These are phyloP conservation scores for Aspergillus jensenii DNA, from an alignment of 2,329 filamentous ascomycete genomes.

Conservation along the genomic window DNA sequence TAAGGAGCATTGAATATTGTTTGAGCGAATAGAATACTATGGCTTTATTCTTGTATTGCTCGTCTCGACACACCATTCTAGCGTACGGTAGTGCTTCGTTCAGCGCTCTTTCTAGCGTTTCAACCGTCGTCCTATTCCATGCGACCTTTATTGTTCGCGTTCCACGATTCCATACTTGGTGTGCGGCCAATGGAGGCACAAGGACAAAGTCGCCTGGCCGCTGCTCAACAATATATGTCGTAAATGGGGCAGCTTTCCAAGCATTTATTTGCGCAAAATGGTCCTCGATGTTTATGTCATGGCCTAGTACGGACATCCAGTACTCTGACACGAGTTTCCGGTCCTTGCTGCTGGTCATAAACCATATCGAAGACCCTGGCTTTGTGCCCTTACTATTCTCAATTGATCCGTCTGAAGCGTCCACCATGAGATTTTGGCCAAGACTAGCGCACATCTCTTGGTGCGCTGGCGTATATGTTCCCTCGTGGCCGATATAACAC, in stretches of 20 bases:
- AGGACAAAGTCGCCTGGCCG: constrained; percentile 88
- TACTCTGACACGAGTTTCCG: constrained; percentile 88
- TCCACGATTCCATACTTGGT: constrained; percentile 97
- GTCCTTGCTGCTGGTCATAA: constrained; percentile 97
- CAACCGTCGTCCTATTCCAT: constrained; percentile 93
- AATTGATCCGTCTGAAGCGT: constrained; percentile 67
- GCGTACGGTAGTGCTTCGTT: constrained; percentile 86
- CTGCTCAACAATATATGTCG: constrained; percentile 90
- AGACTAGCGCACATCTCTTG: constrained; percentile 96
- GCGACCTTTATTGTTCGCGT: constrained; percentile 96
- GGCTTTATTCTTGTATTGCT: constrained; percentile 98
- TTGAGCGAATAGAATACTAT: constrained; percentile 85
- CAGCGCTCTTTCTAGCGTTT: constrained; percentile 83
- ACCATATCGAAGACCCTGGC: constrained; percentile 91
- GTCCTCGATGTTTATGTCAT: constrained; percentile 95
- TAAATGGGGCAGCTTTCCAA: constrained; percentile 93
- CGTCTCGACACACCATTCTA: constrained; percentile 88
- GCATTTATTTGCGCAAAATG: constrained; percentile 95
- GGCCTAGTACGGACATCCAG: constrained; percentile 86
- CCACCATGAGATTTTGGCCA: constrained; percentile 98
- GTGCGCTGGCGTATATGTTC: constrained; percentile 92
- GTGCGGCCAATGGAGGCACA: constrained; percentile 86
- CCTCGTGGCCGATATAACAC: constrained; percentile 98
- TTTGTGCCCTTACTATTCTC: constrained; percentile 70
- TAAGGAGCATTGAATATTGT: constrained; percentile 67